phyloP scores from a whole-genome alignment of 345 rosid species.

The Eucalyptus sideroxylon region DNA sequence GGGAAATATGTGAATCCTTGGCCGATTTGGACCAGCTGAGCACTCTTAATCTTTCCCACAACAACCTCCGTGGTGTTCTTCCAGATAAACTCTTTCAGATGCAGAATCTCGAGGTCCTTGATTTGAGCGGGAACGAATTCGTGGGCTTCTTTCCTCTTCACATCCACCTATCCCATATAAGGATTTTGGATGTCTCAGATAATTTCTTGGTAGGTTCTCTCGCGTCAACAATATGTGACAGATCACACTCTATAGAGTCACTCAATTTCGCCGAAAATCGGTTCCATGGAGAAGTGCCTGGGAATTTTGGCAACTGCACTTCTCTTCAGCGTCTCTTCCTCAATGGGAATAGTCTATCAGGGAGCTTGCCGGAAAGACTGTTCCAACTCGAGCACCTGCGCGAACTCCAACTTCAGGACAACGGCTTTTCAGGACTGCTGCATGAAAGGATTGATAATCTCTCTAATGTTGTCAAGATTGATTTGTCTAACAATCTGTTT shows the following conservation, averaged over 20 bases:
- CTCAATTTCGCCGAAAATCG: slow-evolving; percentile 3
- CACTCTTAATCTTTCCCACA: slow-evolving; percentile 16
- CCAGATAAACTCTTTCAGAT: slow-evolving; percentile 2
- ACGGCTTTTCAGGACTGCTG: slow-evolving; percentile 5
- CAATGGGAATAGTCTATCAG: slow-evolving; percentile 6
- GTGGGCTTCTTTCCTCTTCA: background rate
- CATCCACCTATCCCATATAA: background rate
- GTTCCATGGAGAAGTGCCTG: slow-evolving; percentile 3
- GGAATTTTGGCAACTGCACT: slow-evolving; percentile 5
- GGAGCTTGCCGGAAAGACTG: slow-evolving; percentile 1
- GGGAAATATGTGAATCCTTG: slow-evolving; percentile 2
- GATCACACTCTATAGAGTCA: background rate
- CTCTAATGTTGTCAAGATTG: slow-evolving; percentile 5
- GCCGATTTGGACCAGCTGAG: slow-evolving; percentile 4
- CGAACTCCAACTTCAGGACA: slow-evolving; percentile 4
- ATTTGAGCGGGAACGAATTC: slow-evolving; percentile 5
- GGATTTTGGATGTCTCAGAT: slow-evolving; percentile 5
- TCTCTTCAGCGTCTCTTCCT: slow-evolving; percentile 8
- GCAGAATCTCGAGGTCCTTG: slow-evolving; percentile 9
- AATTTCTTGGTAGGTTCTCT: slow-evolving; percentile 2
- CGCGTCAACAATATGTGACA: background rate
- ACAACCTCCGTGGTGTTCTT: background rate
- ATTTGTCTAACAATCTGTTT: slow-evolving; percentile 9
- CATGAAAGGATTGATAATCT: background rate
- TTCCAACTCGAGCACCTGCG: slow-evolving; percentile 3